Base-by-base conservation (phyloP, 441 rosid species). In the Brassica balearica region DNA sequence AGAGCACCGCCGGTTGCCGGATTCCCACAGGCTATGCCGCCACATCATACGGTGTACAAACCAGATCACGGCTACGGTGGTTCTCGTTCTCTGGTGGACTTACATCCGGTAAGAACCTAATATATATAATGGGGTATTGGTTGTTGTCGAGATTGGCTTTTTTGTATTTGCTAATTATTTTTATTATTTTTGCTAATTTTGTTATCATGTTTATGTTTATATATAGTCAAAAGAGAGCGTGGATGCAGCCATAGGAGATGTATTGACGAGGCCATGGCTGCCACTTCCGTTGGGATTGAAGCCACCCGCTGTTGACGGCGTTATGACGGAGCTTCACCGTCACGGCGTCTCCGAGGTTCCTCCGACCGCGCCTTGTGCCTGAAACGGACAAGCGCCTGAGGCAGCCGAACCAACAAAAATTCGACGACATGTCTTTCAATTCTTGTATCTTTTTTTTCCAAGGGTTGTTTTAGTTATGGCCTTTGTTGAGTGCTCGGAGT, bases 241-340 rank as follows among this genome's bases (percentile, higher is more conserved):
- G 65, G 99, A 95, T 65, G 97, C 95, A 74, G 96, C 89, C 59
- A 88, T 95, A 10, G 97, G 89, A 82, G 97, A 95, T 81, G 97
- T 84, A 80, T 82, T 95, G 83, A 83, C 91, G 10, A 95, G 92
- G 82, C 98, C 97, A 60, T 87, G 93, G 92, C 85, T 83, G 73
- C 97, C 98, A 71, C 94, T 95, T 66, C 98, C 98, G 6, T 85
- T 95, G 11, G 97, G 97, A 15, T 83, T 95, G 56, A 92, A 90
- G 77, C 92, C 97, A 43, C 98, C 98, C 11, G 85, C 97, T 5
- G 34, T 80, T 9, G 97, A 92, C 17, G 74, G 94, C 22, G 97
- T 95, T 8, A 27, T 92, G 81, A 90, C 71, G 38, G 99, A 95
- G 80, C 84, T 93, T 67, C 96, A 90, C 38, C 88, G 91, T 38